These are phyloP conservation scores for Suillus subalutaceus DNA, from an alignment of 768 basidiomycete genomes.

Conservation along the genomic window DNA sequence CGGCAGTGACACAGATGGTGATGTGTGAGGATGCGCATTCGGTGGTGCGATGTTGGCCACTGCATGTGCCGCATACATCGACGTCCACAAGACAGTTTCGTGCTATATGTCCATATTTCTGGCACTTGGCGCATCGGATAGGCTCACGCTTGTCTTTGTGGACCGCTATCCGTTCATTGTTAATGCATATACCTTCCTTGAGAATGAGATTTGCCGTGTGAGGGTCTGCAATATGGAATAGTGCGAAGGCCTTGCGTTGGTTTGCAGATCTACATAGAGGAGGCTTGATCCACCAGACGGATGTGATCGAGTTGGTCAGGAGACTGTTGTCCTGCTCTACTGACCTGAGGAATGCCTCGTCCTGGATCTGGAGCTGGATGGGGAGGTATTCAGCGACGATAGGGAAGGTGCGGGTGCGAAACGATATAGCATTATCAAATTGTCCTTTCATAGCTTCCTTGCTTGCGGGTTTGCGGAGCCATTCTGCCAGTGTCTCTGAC, in stretches of 20 bases:
- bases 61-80: conserved; percentile 1
- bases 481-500: conserved; percentile 14
- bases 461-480: conserved; percentile 15
- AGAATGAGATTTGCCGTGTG: conserved; percentile 29
- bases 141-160: conserved; percentile 16
- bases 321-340: conserved; percentile 23
- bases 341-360: not conserved
- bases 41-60: not conserved
- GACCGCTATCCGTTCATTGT: conserved; percentile 15
- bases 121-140: not conserved
- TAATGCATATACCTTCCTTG: conserved; percentile 21
- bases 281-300: conserved; percentile 31
- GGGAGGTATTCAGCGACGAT: conserved; percentile 28
- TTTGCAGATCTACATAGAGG: not conserved
- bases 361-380: conserved; percentile 16
- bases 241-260: conserved; percentile 27
- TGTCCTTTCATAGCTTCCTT: conserved; percentile 5
- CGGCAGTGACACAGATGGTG: not conserved
- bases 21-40: not conserved
- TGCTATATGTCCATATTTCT: too few species aligned
- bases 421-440: not conserved
- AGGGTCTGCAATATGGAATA: conserved; percentile 22
- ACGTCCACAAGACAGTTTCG: not conserved
- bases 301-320: conserved; percentile 5
- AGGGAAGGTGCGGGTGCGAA: conserved; percentile 1